A percentile compares a stretch with the other conserved stretches of the same genome.
Conservation (phyloP, 73 alveolate species). For the Paramecium biaurelia region DNA sequence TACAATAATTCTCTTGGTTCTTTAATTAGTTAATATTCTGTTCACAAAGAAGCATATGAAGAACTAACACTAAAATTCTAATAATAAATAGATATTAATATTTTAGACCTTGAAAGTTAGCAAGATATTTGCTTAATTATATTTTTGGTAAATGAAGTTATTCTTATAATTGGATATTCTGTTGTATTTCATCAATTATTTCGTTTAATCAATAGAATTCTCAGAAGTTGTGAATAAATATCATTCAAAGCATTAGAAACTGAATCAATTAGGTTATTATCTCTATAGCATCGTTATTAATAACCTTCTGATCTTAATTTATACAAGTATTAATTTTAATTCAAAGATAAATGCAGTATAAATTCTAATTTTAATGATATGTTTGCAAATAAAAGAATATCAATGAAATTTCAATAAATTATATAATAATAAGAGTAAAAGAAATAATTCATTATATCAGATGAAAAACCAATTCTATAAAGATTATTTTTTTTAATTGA, state of each 20-base stretch:
- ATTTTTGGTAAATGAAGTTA: background rate
- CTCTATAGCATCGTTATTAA: background rate
- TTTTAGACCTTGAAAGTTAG: background rate
- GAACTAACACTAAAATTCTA: background rate
- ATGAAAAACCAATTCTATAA: background rate
- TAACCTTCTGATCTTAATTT: constrained; percentile 12
- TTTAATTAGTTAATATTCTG: background rate
- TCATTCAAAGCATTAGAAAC: background rate
- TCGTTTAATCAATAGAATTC: background rate
- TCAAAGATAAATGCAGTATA: background rate
- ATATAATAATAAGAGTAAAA: background rate
- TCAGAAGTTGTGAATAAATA: background rate
- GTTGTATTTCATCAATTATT: background rate
- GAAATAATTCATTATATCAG: background rate
- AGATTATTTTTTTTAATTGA: background rate
- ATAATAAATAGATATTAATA: background rate
- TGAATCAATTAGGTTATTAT: background rate
- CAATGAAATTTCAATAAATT: background rate
- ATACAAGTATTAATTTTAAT: background rate
- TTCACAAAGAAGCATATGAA: background rate
- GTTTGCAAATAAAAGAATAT: background rate
- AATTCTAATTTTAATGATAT: background rate
- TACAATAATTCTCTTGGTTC: background rate
- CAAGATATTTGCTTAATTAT: background rate
- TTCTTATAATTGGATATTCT: background rate